Conservation (phyloP, 805 yeast species). For the Wickerhamiella galacta region DNA sequence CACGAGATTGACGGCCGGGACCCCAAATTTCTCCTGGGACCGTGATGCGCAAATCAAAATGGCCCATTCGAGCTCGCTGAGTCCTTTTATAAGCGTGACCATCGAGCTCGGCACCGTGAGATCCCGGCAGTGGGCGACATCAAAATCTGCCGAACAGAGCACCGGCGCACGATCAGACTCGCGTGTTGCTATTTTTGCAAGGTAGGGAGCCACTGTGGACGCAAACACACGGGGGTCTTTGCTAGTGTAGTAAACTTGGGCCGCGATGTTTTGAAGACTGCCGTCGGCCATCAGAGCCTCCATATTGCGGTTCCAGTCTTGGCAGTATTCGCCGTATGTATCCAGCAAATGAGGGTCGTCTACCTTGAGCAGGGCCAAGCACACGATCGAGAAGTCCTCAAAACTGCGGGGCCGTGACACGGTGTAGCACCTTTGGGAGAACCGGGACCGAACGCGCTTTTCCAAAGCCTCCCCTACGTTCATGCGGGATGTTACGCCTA, state of each 20-base stretch:
- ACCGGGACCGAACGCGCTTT: conserved; percentile 79
- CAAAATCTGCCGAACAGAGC: too few species aligned
- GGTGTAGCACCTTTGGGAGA: conserved; percentile 59
- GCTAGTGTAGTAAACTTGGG: conserved; percentile 29
- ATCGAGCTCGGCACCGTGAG: conserved; percentile 8
- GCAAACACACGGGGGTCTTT: conserved; percentile 35
- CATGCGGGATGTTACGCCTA: conserved; percentile 63
- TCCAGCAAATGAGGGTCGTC: conserved; percentile 15
- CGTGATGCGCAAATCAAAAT: conserved; percentile 63
- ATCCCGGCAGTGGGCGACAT: too few species aligned
- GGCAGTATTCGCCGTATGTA: conserved; percentile 4
- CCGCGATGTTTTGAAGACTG: too few species aligned
- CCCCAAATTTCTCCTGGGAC: conserved; percentile 39
- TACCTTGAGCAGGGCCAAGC: conserved; percentile 26
- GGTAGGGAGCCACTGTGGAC: conserved; percentile 5
- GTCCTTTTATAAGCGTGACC: conserved; percentile 13
- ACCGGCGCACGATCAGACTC: too few species aligned
- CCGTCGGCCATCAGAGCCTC: conserved; percentile 5
- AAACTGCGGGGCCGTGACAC: conserved; percentile 35
- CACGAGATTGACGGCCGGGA: conserved; percentile 54
- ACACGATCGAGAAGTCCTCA: conserved; percentile 35
- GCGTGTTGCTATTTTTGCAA: background rate
- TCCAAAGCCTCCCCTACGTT: conserved; percentile 71
- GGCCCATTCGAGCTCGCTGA: conserved; percentile 59
- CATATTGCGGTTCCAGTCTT: conserved; percentile 13